Percentiles rank a stretch among this genome's conserved stretches.
Evolutionary conservation across 768 basidiomycete genomes (phyloP).

Genomic region (Sporobolomyces phaffii): DNA sequence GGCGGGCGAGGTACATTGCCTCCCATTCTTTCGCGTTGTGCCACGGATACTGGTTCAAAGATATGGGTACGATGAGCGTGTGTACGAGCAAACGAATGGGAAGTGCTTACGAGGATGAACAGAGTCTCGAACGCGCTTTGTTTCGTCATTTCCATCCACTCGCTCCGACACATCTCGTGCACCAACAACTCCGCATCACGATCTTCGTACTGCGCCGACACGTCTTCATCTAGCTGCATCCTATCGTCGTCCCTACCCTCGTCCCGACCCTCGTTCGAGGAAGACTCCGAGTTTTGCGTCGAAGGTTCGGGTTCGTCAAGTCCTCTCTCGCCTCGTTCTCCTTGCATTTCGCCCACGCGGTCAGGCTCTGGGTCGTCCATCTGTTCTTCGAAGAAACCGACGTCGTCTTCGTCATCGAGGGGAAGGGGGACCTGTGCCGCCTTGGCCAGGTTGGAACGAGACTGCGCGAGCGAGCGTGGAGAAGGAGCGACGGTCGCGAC

Average conservation of each 20-base stretch:
- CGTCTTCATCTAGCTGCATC: neutral
- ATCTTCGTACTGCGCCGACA: neutral
- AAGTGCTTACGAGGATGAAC: neutral
- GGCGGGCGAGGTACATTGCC: neutral
- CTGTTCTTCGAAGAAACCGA: neutral
- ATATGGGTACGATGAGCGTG: no score
- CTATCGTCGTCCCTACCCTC: neutral
- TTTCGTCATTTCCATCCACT: neutral
- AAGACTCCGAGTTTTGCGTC: no score
- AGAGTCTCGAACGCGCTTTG: neutral
- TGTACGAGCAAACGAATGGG: neutral
- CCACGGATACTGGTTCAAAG: conserved; percentile 2
- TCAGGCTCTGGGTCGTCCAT: neutral
- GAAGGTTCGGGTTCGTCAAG: no score
- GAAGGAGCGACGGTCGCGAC: no score
- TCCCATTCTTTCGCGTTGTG: neutral
- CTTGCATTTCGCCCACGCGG: no score
- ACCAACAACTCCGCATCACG: neutral
- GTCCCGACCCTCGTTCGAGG: no score
- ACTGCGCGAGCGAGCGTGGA: no score
- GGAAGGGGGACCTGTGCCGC: no score
- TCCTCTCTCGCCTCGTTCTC: no score
- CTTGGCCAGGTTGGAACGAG: no score
- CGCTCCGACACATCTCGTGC: neutral
- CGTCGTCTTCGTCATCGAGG: neutral